phyloP scores from a whole-genome alignment of 768 basidiomycete genomes.

The Rhodosporidiobolus sp. region DNA sequence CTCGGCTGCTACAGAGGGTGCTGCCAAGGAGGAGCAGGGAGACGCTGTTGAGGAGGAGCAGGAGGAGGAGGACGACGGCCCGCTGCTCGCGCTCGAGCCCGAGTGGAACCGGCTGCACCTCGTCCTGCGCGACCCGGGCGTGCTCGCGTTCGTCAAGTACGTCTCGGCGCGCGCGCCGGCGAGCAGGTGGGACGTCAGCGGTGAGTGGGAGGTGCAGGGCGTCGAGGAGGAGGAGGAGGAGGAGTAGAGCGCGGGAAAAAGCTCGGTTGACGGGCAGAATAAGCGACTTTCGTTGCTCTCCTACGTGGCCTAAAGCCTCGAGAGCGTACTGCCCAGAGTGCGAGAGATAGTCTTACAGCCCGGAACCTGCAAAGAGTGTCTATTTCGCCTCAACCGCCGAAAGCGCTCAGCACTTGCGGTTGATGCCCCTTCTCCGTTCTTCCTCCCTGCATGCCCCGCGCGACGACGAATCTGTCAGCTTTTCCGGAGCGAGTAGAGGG shows the following conservation, averaged over 20 bases:
- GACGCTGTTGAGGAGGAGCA: slow-evolving; percentile 47
- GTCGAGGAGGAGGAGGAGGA: slow-evolving; percentile 34
- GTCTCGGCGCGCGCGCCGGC: slow-evolving; percentile 83
- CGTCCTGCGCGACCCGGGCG: slow-evolving; percentile 85
- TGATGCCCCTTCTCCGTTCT: slow-evolving; percentile 64
- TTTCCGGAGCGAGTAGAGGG: background rate
- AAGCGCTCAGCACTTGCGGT: slow-evolving; percentile 47
- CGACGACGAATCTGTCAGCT: background rate
- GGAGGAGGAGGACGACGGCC: slow-evolving; percentile 58
- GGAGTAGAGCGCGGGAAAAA: background rate
- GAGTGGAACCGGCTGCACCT: slow-evolving; percentile 84
- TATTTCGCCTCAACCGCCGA: background rate
- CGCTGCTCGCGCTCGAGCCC: slow-evolving; percentile 79
- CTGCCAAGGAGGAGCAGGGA: slow-evolving; percentile 10
- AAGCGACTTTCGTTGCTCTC: background rate
- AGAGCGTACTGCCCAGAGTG: background rate
- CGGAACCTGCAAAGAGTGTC: background rate
- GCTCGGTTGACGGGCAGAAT: background rate
- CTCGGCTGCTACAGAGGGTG: too few relatives aligned
- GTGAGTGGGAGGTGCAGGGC: slow-evolving; percentile 72
- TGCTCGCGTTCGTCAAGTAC: slow-evolving; percentile 94
- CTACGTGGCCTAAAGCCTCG: background rate
- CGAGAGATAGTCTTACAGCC: background rate
- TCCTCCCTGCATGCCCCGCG: slow-evolving; percentile 71
- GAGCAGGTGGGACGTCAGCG: slow-evolving; percentile 88